Evolutionary conservation across 495 filamentous ascomycete species (phyloP).

Genomic region (Bombardia bombarda): DNA sequence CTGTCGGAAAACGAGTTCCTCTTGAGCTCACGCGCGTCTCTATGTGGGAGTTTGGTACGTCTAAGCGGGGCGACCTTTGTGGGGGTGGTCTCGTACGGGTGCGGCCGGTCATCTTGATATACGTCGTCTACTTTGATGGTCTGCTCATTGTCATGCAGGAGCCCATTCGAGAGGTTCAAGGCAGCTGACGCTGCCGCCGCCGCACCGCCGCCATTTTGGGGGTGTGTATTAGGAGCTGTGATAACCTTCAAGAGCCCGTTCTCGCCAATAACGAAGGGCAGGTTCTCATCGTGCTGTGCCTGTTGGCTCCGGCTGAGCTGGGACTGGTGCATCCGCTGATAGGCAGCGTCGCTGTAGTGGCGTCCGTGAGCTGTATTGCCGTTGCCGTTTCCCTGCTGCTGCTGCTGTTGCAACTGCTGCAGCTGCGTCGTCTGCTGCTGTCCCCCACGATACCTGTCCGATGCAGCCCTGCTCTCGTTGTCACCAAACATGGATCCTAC

Average conservation of each 20-base stretch:
- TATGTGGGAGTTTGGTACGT: slow-evolving; percentile 16
- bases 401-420: no score
- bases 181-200: no score
- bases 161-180: slow-evolving; percentile 6
- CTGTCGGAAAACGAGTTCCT: slow-evolving; percentile 16
- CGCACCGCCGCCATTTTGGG: slow-evolving; percentile 2
- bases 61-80: slow-evolving; percentile 17
- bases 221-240: slow-evolving; percentile 7
- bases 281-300: slow-evolving; percentile 12
- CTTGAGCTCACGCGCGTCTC: slow-evolving; percentile 17
- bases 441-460: slow-evolving; percentile 19
- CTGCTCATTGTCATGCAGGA: slow-evolving; percentile 13
- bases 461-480: slow-evolving; percentile 19
- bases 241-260: slow-evolving; percentile 25
- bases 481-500: slow-evolving; percentile 30
- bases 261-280: slow-evolving; percentile 26
- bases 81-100: slow-evolving; percentile 17
- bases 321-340: slow-evolving; percentile 7
- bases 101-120: slow-evolving; percentile 17
- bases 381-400: slow-evolving; percentile 14
- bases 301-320: slow-evolving; percentile 1
- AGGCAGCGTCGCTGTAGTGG: slow-evolving; percentile 17
- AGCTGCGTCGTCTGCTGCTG: no score
- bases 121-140: slow-evolving; percentile 11
- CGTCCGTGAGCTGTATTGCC: no score